Percentiles rank a stretch among this genome's conserved stretches.
Conservation (phyloP, 1,139 yeast genomes). For the Geotrichum australiense region DNA sequence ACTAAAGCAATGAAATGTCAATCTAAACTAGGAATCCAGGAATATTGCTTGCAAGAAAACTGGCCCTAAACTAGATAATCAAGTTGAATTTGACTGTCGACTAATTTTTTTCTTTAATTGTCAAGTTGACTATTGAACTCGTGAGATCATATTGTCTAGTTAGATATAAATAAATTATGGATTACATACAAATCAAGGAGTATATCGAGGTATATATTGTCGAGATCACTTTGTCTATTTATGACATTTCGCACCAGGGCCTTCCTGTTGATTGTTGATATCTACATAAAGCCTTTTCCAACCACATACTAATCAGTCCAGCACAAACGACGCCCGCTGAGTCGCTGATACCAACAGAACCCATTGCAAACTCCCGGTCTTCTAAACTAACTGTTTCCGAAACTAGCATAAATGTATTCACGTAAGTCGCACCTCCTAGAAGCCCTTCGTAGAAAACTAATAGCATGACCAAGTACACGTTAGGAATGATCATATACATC, state of each 20-base stretch:
- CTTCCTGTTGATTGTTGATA: constrained; percentile 46
- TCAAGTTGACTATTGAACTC: no score
- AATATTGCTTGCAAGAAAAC: no score
- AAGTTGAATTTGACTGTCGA: no score
- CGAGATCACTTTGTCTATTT: no score
- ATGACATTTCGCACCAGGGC: constrained; percentile 36
- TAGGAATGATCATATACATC: constrained; percentile 50
- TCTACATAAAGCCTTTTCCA: constrained; percentile 67
- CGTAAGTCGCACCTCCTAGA: constrained; percentile 84
- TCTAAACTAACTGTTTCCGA: constrained; percentile 51
- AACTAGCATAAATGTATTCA: constrained; percentile 76
- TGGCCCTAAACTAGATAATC: no score
- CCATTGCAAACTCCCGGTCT: constrained; percentile 81
- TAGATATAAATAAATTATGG: no score
- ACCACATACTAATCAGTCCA: constrained; percentile 63
- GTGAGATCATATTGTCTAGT: no score
- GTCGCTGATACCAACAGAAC: constrained; percentile 90
- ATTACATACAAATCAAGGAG: no score
- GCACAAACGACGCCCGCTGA: constrained; percentile 82
- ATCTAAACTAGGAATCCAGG: no score
- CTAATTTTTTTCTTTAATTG: no score
- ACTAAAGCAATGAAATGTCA: no score
- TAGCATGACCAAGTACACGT: constrained; percentile 55
- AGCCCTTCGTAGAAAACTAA: constrained; percentile 77
- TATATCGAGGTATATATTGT: no score